Evolutionary conservation across 306 rosid genomes (phyloP), one percentile per base, ranked within the genome.

Genomic region (Aeschynomene evenia): DNA sequence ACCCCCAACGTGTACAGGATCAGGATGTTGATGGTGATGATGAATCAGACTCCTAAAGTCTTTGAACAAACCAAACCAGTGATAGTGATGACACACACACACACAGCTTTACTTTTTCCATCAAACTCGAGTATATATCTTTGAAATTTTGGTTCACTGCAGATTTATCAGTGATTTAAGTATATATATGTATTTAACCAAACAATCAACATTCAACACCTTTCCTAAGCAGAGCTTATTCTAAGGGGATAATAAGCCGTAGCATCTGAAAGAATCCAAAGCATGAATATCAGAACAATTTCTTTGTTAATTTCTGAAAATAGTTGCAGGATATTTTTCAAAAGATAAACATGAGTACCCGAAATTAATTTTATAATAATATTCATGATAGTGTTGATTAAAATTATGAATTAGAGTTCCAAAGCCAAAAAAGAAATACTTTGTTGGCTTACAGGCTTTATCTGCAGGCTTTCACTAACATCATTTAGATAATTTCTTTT

Each of bases 1-100:
- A 21, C 50, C 37, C 24, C 49, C 6, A 19, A 45, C 18, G 33
- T 43, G 49, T 46, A 40, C 15, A 40, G 13, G 8, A 40, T 3
- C 5, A 28, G 33, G 68, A 58, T 71, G 36, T 45, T 71, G 34
- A 58, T n/a, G n/a, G n/a, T n/a, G n/a, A n/a, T n/a, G n/a, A n/a
- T n/a, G n/a, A n/a, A n/a, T n/a, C n/a, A n/a, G n/a, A n/a, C n/a
- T n/a, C n/a, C n/a, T n/a, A 6, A 69, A 28, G 43, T 70, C 66
- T 42, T 24, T 42, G 55, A 26, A 55, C 9, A 70, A 70, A 11
- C 11, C 9, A 70, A 70, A 11, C 11, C 28, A 33, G 23, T 15
- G 12, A 48, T 19, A 33, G 49, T n/a, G n/a, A n/a, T n/a, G n/a
- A n/a, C n/a, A n/a, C 21, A 31, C 22, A 12, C 7, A 22, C 1